Base-by-base conservation (phyloP, 2,329 filamentous ascomycete genomes). In the Colletotrichum spaethianum region DNA sequence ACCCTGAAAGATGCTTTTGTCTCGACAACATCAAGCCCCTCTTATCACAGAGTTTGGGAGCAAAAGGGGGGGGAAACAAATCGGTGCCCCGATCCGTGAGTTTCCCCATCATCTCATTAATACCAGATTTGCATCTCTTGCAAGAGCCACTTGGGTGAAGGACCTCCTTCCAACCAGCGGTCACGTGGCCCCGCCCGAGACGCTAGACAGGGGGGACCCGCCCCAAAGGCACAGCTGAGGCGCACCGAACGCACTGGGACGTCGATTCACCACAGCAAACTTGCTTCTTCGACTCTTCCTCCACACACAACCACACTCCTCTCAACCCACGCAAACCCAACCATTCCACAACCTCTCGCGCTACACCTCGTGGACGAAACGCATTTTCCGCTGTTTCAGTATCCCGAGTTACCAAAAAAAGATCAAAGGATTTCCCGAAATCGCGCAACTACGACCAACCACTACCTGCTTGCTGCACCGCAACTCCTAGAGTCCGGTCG, bases 321-420 rank as follows among this genome's bases (percentile, higher is more conserved):
- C 12, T 20, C 38, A 52, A 48, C 40, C 23, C 56, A 68, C 48
- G 63, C 63, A 55, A 63, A 70, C 28, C 44, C 50, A 53, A 55
- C 40, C 70, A 57, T 63, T 18, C 46, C 50, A 64, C 52, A 68
- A 68, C 57, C 28, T 36, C 65, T 63, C 57, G 66, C 70, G 70
- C 66, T 64, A 44, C 66, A 52, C 38, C 70, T 72, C 70, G 66
- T 59, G 70, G 66, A 72, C 65, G 70, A 72, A 72, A 72, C 70
- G 63, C 70, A 70, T 70, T 68, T 63, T 31, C 2, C n/a, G 56
- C 63, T 68, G 68, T 68, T 71, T 71, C 68, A 68, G 56, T 71
- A 68, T 46, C 57, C 56, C 68, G 63, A 71, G 63, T 68, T 18
- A 66, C 38, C 67, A 66, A 66, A 57, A 57, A 42, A 72, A 52